Conservation (phyloP, 257 asterid genomes). For the Schizonepeta tenuifolia region DNA sequence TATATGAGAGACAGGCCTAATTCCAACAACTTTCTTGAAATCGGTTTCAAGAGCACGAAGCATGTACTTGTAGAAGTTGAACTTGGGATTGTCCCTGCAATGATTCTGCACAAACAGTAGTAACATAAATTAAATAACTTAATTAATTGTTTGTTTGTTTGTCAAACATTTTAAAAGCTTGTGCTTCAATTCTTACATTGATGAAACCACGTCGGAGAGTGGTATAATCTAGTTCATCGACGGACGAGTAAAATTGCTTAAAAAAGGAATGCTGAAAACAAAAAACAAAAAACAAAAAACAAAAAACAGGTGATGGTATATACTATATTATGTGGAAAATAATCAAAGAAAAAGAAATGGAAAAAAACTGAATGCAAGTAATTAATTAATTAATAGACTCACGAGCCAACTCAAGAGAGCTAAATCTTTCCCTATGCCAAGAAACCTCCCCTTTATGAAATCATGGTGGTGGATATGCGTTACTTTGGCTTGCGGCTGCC, state of each 20-base stretch:
- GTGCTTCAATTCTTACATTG: not conserved
- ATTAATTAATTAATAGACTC: constrained; percentile 3
- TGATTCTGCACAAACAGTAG: constrained; percentile 36
- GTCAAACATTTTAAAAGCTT: no score
- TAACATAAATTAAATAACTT: not conserved
- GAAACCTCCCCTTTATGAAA: constrained; percentile 55
- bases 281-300: not conserved
- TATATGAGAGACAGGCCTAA: constrained; percentile 27
- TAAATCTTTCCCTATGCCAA: constrained; percentile 45
- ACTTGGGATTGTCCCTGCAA: constrained; percentile 46
- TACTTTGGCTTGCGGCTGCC: constrained; percentile 28
- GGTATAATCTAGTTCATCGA: constrained; percentile 41
- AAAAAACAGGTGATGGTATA: no score
- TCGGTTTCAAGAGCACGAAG: constrained; percentile 53
- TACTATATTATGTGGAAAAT: no score
- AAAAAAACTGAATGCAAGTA: not conserved
- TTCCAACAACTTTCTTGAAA: constrained; percentile 60
- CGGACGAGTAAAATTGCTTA: constrained; percentile 51
- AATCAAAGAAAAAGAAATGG: no score
- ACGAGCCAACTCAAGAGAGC: constrained; percentile 56
- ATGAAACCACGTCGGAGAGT: constrained; percentile 53
- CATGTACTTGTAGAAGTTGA: constrained; percentile 58
- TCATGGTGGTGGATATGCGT: constrained; percentile 55
- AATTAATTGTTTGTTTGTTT: no score
- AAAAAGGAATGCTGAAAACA: constrained; percentile 45